Evolutionary conservation across 805 yeast species (phyloP), one percentile per base, ranked within the genome.

Genomic region (Candida bentonensis): DNA sequence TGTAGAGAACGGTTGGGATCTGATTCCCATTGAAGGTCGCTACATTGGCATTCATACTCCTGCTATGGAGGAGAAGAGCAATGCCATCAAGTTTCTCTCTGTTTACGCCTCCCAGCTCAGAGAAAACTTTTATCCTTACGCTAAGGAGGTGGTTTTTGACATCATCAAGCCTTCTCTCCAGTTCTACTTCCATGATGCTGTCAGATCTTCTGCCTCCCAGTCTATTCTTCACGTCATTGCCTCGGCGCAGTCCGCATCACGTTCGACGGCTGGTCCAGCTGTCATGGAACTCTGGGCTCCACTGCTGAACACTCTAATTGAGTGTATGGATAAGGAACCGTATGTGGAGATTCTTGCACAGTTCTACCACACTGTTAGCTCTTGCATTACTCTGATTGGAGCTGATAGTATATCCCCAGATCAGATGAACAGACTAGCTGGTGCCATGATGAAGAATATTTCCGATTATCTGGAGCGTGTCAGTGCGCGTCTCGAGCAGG

Each of bases 41-140:
- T 88, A 85, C 56, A 77, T 92, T 55, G 97, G 96, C 21, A 86
- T 92, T 43, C 95, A 89, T 59, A 88, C 96, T 2, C 86, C 96
- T 11, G 69, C 84, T n/a, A 70, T 92, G 47, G 98, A 92, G 58
- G 97, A 89, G 50, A 92, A 92, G 64, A 88, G 85, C 2, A 73
- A 81, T 39, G 96, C 97, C 4, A 84, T 92, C 69, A 96, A 89
- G 57, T 67, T 89, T 43, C 67, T 92, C 44, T 76, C 85, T 51
- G 75, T 80, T 3, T 92, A 92, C 58, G 94, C 96, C 15, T 78
- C 81, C 41, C 82, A 83, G 48, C 72, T 92, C 50, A 85, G 83
- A 49, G 88, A 74, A 21, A 81, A 75, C 44, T 92, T 92, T 62
- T 81, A 74, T 53, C 88, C 85, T 4, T 89, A 82, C 66, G 92